Percentiles rank a stretch among this genome's conserved stretches.
These are phyloP conservation scores for Penicillium mononematosum DNA, from an alignment of 495 filamentous ascomycete species.

Conservation along the genomic window DNA sequence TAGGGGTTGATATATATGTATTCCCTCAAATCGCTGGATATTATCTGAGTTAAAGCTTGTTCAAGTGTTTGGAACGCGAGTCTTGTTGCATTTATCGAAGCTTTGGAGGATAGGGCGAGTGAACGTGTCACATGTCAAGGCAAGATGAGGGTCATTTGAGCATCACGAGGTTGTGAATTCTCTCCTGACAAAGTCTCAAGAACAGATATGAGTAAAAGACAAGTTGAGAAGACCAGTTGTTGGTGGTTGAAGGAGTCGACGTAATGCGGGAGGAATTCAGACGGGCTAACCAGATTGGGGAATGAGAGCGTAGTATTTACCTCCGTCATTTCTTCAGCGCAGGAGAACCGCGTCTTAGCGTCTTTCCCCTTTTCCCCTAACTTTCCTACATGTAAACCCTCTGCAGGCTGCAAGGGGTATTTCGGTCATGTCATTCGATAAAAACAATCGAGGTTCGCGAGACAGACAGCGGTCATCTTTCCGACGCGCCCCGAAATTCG, in stretches of 20 bases:
- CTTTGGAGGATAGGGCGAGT: slow-evolving; percentile 18
- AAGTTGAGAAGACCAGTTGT: background rate
- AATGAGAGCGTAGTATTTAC: slow-evolving; percentile 30
- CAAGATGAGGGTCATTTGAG: slow-evolving; percentile 13
- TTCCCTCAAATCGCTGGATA: background rate
- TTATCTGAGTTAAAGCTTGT: background rate
- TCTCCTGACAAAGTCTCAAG: slow-evolving; percentile 15
- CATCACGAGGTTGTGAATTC: slow-evolving; percentile 2
- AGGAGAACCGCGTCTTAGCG: slow-evolving; percentile 3
- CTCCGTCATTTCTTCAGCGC: slow-evolving; percentile 6
- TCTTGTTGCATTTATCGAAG: slow-evolving; percentile 16
- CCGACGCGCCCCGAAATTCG: slow-evolving; percentile 35
- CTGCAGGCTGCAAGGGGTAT: slow-evolving; percentile 15
- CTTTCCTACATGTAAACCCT: slow-evolving; percentile 19
- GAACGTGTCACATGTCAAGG: slow-evolving; percentile 38
- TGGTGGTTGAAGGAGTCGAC: slow-evolving; percentile 3
- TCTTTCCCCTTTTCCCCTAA: slow-evolving; percentile 7
- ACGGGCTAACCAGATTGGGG: slow-evolving; percentile 25
- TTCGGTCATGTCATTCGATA: slow-evolving; percentile 8
- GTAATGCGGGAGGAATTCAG: slow-evolving; percentile 8
- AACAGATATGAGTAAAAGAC: background rate
- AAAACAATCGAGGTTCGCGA: slow-evolving; percentile 16
- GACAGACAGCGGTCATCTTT: slow-evolving; percentile 37
- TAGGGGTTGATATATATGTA: background rate
- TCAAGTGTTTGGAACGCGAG: background rate